Evolutionary conservation across 1,284 basidiomycete genomes (phyloP).

Genomic region (Pulveroboletus sp.): DNA sequence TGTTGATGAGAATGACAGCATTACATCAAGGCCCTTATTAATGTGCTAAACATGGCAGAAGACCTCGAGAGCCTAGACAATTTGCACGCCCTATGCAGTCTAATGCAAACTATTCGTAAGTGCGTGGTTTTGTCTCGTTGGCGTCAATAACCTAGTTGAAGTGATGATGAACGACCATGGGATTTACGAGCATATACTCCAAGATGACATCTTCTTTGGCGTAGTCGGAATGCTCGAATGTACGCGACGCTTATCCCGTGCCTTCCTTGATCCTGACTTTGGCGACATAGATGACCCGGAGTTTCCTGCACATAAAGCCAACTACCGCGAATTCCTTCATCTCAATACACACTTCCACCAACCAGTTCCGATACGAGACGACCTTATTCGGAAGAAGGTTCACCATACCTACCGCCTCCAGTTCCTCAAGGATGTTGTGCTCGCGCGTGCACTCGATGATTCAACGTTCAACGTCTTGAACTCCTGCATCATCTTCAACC

Average conservation of each 20-base stretch:
- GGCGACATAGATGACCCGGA: slow-evolving; percentile 83
- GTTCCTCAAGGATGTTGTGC: slow-evolving; percentile 97
- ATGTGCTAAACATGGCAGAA: slow-evolving; percentile 85
- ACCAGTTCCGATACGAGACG: slow-evolving; percentile 79
- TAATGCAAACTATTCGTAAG: slow-evolving; percentile 95
- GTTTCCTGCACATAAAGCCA: slow-evolving; percentile 92
- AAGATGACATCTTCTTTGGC: slow-evolving; percentile 90
- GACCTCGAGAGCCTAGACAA: slow-evolving; percentile 88
- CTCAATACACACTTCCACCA: slow-evolving; percentile 82
- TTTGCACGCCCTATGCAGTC: slow-evolving; percentile 85
- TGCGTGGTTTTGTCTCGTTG: slow-evolving; percentile 18
- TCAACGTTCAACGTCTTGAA: slow-evolving; percentile 96
- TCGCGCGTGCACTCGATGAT: slow-evolving; percentile 92
- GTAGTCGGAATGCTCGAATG: slow-evolving; percentile 97
- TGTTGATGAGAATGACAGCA: slow-evolving; percentile 46
- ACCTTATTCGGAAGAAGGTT: slow-evolving; percentile 77
- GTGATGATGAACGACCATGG: slow-evolving; percentile 94
- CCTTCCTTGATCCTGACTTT: slow-evolving; percentile 10
- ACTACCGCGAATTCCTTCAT: slow-evolving; percentile 90
- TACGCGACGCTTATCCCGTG: slow-evolving; percentile 40
- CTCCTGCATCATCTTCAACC: slow-evolving; percentile 97
- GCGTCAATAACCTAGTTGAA: slow-evolving; percentile 34
- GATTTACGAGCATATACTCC: slow-evolving; percentile 93
- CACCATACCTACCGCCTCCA: slow-evolving; percentile 96
- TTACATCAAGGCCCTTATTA: slow-evolving; percentile 85